Evolutionary conservation across 1,139 yeast genomes (phyloP).

Genomic region (Pichia cactophila): DNA sequence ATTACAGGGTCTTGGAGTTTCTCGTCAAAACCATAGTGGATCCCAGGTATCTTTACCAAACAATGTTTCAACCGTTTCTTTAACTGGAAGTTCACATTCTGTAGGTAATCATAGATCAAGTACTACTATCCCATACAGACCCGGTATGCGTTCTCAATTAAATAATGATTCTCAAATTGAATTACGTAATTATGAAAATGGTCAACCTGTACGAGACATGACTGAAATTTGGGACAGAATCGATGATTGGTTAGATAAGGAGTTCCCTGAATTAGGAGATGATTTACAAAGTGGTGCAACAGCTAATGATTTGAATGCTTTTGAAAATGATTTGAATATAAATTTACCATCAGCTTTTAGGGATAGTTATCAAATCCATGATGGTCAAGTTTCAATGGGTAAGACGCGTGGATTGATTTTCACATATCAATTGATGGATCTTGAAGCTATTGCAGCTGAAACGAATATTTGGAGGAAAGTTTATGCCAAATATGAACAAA

Average conservation of each 20-base stretch:
- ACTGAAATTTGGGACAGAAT: constrained; percentile 68
- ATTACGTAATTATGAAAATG: constrained; percentile 41
- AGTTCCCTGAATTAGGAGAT: constrained; percentile 75
- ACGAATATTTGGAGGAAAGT: constrained; percentile 63
- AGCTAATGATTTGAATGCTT: constrained; percentile 65
- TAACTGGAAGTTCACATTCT: constrained; percentile 16
- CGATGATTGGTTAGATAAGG: constrained; percentile 66
- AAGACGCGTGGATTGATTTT: constrained; percentile 53
- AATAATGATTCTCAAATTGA: constrained; percentile 36
- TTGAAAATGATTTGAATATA: constrained; percentile 63
- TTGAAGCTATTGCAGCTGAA: constrained; percentile 66
- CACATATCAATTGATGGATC: constrained; percentile 63
- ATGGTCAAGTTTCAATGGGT: constrained; percentile 76
- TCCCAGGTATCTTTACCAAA: constrained; percentile 22
- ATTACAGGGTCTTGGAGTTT: background rate
- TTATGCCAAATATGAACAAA: constrained; percentile 24
- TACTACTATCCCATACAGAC: constrained; percentile 31
- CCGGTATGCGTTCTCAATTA: constrained; percentile 34
- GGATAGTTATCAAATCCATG: constrained; percentile 67
- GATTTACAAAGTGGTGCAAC: constrained; percentile 66
- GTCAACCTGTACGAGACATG: constrained; percentile 66
- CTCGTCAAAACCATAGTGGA: constrained; percentile 9
- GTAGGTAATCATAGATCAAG: constrained; percentile 4
- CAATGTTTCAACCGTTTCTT: constrained; percentile 27
- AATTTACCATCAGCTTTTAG: constrained; percentile 68